phyloP scores from a whole-genome alignment of 768 basidiomycete genomes.

The Arthromyces matolae region DNA sequence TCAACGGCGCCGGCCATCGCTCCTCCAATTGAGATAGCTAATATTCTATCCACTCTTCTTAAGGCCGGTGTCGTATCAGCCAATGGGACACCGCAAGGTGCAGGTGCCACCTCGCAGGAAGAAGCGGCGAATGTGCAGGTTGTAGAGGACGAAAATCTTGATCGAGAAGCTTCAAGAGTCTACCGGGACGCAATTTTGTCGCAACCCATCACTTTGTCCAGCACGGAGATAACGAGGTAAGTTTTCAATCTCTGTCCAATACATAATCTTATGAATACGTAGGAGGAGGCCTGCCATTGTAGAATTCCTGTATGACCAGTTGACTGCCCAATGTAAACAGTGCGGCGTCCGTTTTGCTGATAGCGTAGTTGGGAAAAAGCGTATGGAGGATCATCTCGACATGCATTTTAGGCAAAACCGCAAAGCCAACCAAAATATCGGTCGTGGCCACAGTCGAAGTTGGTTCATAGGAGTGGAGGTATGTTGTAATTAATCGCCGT shows the following conservation, averaged over 20 bases:
- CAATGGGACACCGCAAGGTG: conserved; percentile 47
- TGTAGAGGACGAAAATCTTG: conserved; percentile 33
- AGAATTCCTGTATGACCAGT: conserved; percentile 68
- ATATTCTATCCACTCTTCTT: conserved; percentile 62
- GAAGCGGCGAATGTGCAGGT: conserved; percentile 25
- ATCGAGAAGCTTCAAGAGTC: conserved; percentile 44
- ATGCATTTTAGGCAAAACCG: conserved; percentile 95
- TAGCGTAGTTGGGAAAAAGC: conserved; percentile 63
- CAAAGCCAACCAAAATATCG: conserved; percentile 71
- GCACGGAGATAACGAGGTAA: conserved; percentile 70
- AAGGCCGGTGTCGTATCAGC: conserved; percentile 76
- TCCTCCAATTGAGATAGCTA: conserved; percentile 43
- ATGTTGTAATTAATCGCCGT: conserved; percentile 25
- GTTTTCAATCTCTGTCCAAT: conserved; percentile 16
- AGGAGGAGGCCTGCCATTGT: conserved; percentile 61
- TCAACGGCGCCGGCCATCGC: conserved; percentile 26
- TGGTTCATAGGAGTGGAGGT: conserved; percentile 89
- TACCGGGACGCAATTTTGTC: conserved; percentile 62
- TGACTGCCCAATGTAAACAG: conserved; percentile 86
- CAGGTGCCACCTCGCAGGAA: conserved; percentile 40
- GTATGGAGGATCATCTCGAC: conserved; percentile 86
- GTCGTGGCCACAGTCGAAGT: conserved; percentile 83
- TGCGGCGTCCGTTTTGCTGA: conserved; percentile 88
- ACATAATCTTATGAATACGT: conserved; percentile 6
- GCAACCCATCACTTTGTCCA: conserved; percentile 59